Base-by-base conservation (phyloP, 139 green algal species). In the Tetradesmus obliquus region DNA sequence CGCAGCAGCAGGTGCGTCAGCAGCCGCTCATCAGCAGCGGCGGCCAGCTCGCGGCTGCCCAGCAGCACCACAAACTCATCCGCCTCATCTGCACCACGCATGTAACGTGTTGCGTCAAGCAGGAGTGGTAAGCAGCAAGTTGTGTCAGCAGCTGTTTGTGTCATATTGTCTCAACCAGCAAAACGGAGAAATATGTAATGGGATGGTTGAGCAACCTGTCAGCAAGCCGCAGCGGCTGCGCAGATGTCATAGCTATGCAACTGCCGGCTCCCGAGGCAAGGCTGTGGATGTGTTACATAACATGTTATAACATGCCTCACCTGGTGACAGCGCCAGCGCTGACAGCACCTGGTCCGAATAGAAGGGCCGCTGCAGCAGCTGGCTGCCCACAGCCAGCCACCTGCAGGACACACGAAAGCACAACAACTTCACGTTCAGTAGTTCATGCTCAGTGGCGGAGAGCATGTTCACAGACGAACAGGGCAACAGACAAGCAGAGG, bases 1-100 rank as follows among this genome's bases (percentile, higher is more conserved):
- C 90, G 79, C 71, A 95, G 91, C 84, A 96, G 91, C 80, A 96
- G 90, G 92, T 96, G 94, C 22, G 79, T 51, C 55, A 96, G 81
- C 12, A 92, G 93, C 55, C 91, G 90, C 66, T 93, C 71, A 17
- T 93, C 91, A 32, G 79, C 90, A 13, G 54, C 86, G 45, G 72
- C 83, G 66, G 86, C 83, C 74, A 96, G 82, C 81, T 96, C 94
- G 82, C 88, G 83, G 19, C 55, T 79, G 22, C 87, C 84, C 84
- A 94, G 92, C 20, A 87, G 86, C 58, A 6, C n/a, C 32, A 93
- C 2, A 57, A 93, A 88, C 15, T 93, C 85, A n/a, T 93, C 86
- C 12, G 57, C 45, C 88, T 93, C 91, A 32, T 89, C 89, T 84
- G 66, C 62, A 84, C 54, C 5, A 83, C 19, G n/a, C 62, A n/a